These are phyloP conservation scores for Neofusicoccum ribis DNA, from an alignment of 2,329 filamentous ascomycete genomes.

Conservation along the genomic window DNA sequence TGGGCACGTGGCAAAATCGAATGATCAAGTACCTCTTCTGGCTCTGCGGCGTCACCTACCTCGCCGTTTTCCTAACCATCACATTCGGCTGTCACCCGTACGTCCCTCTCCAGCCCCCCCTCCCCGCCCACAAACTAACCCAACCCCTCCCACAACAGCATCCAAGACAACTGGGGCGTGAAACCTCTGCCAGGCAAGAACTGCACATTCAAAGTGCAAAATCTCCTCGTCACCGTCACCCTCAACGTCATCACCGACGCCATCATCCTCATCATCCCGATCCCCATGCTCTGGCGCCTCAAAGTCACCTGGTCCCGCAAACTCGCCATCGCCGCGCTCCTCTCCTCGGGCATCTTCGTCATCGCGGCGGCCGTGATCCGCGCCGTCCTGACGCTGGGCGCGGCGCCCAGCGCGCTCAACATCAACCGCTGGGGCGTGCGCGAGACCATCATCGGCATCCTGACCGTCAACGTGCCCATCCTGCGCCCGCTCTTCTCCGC, in stretches of 20 bases:
- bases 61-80: constrained; percentile 36
- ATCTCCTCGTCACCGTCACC: constrained; percentile 32
- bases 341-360: constrained; percentile 39
- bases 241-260: constrained; percentile 37
- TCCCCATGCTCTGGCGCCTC: constrained; percentile 37
- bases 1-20: constrained; percentile 33
- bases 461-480: constrained; percentile 39
- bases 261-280: constrained; percentile 34
- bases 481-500: constrained; percentile 31
- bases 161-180: constrained; percentile 32
- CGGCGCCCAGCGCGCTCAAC: constrained; percentile 31
- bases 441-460: constrained; percentile 38
- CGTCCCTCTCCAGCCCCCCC: background rate
- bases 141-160: background rate
- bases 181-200: constrained; percentile 27
- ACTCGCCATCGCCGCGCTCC: constrained; percentile 33
- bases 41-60: constrained; percentile 30
- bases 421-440: constrained; percentile 43
- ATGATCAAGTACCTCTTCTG: constrained; percentile 33
- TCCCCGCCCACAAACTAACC: background rate
- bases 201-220: constrained; percentile 33
- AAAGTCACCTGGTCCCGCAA: constrained; percentile 33
- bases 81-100: constrained; percentile 31
- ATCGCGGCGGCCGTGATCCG: constrained; percentile 38
- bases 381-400: constrained; percentile 32